Base-by-base conservation (phyloP, 1,139 yeast genomes). In the Candida glucosophila region DNA sequence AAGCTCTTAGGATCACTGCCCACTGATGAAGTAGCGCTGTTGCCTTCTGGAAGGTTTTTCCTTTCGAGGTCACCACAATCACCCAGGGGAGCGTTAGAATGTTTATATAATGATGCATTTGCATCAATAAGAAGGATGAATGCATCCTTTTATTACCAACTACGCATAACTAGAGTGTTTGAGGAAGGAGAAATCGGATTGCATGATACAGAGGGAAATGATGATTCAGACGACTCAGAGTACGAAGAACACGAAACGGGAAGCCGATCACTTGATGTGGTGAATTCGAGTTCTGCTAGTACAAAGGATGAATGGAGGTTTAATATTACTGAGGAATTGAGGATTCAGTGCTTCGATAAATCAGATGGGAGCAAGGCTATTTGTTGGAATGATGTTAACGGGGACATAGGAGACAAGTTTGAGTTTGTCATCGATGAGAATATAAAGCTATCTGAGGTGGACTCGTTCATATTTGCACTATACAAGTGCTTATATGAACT, bases 71-170 rank as follows among this genome's bases (percentile, higher is more conserved):
- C 81, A 4, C 82, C 83, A 6, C 67, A 65, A 10, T 80, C 94
- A 5, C 95, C 95, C 9, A 83, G 83, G 47, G 90, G 95, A 3
- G 86, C 77, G 15, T 62, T 77, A 22, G 96, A 90, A 50, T 86
- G 95, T 48, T 64, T 90, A 22, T 78, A 72, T 27, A 79, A 74
- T 35, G 95, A 85, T 41, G 90, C 95, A 1, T 74, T 73, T 27
- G 76, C 88, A 11, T 59, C 76, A 2, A 74, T 90, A 27, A 66
- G 86, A 24, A 72, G 71, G 33, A 79, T 92, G 2, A 64, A 80
- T 2, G 65, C 74, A 4, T 76, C 77, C 7, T 79, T 55, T 44
- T 67, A 70, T 39, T 81, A 77, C 46, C 90, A 82, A 40, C 55
- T 90, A 25, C 77, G 78, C 12, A 71, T 88, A 17, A 74, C 74